Conservation (phyloP, 73 alveolate species). For the Strombidium stylifer region DNA sequence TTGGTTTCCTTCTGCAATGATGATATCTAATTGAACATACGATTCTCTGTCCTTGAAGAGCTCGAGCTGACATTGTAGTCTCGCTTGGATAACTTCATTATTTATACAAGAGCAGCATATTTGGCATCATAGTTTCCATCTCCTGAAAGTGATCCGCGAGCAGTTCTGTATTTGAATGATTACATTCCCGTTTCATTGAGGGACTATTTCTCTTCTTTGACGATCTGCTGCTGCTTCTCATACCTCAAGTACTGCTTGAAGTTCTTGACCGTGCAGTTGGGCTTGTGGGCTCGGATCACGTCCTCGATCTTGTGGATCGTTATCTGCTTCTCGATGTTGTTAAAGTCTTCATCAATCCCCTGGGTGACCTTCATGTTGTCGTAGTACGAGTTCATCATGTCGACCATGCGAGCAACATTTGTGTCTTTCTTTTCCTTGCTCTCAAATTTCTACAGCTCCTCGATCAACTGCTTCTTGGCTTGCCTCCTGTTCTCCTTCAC, state of each 20-base stretch:
- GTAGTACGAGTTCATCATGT: conserved; percentile 19
- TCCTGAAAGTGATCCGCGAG: no score
- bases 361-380: conserved; percentile 6
- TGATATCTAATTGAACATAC: no score
- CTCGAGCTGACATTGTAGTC: no score
- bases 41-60: no score
- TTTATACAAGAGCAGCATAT: no score
- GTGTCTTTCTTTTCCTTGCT: not conserved
- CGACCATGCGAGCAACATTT: conserved; percentile 5
- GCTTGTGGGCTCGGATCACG: conserved; percentile 6
- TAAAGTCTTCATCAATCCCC: conserved; percentile 7
- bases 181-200: not conserved
- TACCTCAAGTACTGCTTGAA: conserved; percentile 18
- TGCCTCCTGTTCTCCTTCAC: no score
- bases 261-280: conserved; percentile 32
- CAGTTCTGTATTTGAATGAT: no score
- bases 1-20: no score
- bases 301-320: not conserved
- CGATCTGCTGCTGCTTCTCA: not conserved
- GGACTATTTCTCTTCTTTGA: conserved; percentile 9
- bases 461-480: no score
- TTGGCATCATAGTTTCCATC: no score
- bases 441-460: no score
- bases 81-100: no score
- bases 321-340: conserved; percentile 14